Evolutionary conservation across 768 basidiomycete species (phyloP).

Genomic region (Filobasidium wieringae): DNA sequence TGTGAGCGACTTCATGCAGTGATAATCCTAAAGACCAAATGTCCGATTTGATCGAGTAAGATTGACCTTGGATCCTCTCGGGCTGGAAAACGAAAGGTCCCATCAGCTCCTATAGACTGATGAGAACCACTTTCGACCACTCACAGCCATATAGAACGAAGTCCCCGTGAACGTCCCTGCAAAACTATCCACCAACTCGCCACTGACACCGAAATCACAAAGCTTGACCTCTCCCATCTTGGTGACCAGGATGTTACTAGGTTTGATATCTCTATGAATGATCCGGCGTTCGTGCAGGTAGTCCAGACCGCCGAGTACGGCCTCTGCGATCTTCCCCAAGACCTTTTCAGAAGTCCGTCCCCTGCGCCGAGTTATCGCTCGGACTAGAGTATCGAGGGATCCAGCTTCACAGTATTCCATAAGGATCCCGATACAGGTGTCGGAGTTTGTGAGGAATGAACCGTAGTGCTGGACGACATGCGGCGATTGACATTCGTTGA

Average conservation of each 20-base stretch:
- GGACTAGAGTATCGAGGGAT: slow-evolving; percentile 33
- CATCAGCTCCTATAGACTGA: not conserved
- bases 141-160: slow-evolving; percentile 41
- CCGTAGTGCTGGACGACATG: slow-evolving; percentile 40
- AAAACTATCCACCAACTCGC: slow-evolving; percentile 36
- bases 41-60: slow-evolving; percentile 39
- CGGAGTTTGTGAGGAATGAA: slow-evolving; percentile 37
- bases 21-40: slow-evolving; percentile 40
- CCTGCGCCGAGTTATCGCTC: slow-evolving; percentile 27
- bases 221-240: slow-evolving; percentile 36
- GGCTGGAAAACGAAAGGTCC: slow-evolving; percentile 20
- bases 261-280: slow-evolving; percentile 41
- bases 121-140: slow-evolving; percentile 3
- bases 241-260: slow-evolving; percentile 39
- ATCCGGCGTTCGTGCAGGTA: slow-evolving; percentile 39
- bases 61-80: slow-evolving; percentile 37
- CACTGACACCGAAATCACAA: slow-evolving; percentile 41
- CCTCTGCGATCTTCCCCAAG: slow-evolving; percentile 35
- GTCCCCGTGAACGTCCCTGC: slow-evolving; percentile 41
- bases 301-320: slow-evolving; percentile 36
- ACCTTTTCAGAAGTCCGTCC: slow-evolving; percentile 38
- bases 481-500: slow-evolving; percentile 37
- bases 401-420: slow-evolving; percentile 41
- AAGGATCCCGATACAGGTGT: slow-evolving; percentile 36
- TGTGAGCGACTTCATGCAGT: slow-evolving; percentile 38